Percentiles rank a stretch among this genome's conserved stretches.
phyloP scores from a whole-genome alignment of 768 basidiomycete species.

The Boletellus ananas region DNA sequence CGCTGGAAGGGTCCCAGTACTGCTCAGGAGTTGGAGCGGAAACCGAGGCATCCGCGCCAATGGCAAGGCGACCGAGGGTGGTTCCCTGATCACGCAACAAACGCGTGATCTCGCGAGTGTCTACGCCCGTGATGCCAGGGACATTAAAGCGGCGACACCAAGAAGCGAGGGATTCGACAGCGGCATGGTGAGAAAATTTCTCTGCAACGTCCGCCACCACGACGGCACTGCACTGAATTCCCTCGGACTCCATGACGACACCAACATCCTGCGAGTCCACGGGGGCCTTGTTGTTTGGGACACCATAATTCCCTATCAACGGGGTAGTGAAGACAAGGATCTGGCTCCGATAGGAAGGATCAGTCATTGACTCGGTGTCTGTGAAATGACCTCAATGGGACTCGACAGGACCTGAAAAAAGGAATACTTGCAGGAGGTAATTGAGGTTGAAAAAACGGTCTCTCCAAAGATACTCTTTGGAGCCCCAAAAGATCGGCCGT shows the following conservation, averaged over 20 bases:
- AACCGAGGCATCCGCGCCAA: constrained; percentile 67
- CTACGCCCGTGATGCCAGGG: constrained; percentile 94
- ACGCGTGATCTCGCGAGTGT: constrained; percentile 93
- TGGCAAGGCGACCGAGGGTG: constrained; percentile 85
- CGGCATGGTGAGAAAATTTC: constrained; percentile 90
- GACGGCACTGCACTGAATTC: constrained; percentile 88
- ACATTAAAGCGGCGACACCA: constrained; percentile 92
- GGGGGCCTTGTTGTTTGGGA: constrained; percentile 76
- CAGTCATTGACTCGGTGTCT: constrained; percentile 99
- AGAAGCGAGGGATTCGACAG: constrained; percentile 85
- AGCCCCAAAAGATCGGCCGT: constrained; percentile 86
- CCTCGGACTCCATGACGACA: constrained; percentile 82
- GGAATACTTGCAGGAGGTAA: constrained; percentile 81
- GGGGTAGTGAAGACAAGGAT: constrained; percentile 99
- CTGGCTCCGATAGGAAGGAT: constrained; percentile 97
- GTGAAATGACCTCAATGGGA: constrained; percentile 12
- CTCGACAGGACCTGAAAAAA: constrained; percentile 1
- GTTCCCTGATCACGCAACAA: constrained; percentile 96
- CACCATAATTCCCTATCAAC: constrained; percentile 98
- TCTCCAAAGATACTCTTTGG: constrained; percentile 88
- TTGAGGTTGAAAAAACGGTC: constrained; percentile 98
- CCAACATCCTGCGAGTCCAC: constrained; percentile 75
- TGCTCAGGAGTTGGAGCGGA: constrained; percentile 60
- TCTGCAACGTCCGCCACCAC: constrained; percentile 95
- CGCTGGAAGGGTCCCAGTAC: constrained; percentile 89